Conservation (phyloP, 768 basidiomycete genomes). For the Mycena latifolia region DNA sequence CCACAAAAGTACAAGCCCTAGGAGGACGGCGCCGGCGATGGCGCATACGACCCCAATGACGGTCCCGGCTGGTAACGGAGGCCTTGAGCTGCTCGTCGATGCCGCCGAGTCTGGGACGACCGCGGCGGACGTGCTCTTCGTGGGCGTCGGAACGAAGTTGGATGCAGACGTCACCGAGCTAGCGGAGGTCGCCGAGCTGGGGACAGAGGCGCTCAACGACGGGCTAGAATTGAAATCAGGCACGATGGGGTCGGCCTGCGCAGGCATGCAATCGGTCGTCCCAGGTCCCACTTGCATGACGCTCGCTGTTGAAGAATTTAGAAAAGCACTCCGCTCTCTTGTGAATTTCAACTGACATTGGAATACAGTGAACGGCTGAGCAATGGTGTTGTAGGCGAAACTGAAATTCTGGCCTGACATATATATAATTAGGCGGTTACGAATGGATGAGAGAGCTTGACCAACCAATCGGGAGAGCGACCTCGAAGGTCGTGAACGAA, state of each 20-base stretch:
- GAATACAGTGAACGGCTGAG: conserved; percentile 12
- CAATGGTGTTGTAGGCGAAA: conserved; percentile 17
- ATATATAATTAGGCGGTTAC: neutral
- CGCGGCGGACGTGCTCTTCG: neutral
- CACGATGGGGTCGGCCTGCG: neutral
- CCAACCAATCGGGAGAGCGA: conserved; percentile 9
- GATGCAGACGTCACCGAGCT: too few species aligned
- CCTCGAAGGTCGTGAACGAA: conserved; percentile 11
- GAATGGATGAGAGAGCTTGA: neutral
- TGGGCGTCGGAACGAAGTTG: neutral
- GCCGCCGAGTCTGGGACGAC: neutral
- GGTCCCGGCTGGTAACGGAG: neutral
- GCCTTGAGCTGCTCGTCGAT: neutral
- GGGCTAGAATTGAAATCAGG: too few species aligned
- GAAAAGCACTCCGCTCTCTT: neutral
- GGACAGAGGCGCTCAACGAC: neutral
- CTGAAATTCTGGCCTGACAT: conserved; percentile 13
- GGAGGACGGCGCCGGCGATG: neutral
- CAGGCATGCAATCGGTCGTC: neutral
- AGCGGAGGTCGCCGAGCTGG: neutral
- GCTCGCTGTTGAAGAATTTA: neutral
- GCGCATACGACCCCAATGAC: conserved; percentile 5
- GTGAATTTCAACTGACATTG: conserved; percentile 1
- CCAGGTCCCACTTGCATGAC: conserved; percentile 10
- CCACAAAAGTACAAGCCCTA: conserved; percentile 4